phyloP scores from a whole-genome alignment of 768 basidiomycete genomes.

The Pleurotus citrinopileatus region DNA sequence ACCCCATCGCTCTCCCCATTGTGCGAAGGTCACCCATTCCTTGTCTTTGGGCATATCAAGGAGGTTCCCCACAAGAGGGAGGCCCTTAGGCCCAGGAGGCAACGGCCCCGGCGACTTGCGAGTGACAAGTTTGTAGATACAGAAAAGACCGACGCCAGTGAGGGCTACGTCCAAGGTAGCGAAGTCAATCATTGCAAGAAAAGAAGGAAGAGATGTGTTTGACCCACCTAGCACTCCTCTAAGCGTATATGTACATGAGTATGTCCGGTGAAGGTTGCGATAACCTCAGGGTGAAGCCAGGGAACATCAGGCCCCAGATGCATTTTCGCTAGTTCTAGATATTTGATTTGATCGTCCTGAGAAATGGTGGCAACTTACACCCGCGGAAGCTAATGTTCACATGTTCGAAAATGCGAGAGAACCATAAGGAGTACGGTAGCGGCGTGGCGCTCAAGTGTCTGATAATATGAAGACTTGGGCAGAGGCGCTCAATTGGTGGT shows the following conservation, averaged over 20 bases:
- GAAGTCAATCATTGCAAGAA: not conserved
- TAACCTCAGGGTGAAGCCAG: no score
- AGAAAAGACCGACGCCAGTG: not conserved
- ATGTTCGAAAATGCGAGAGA: no score
- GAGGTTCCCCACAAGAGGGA: conserved; percentile 36
- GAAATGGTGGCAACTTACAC: no score
- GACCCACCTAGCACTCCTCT: no score
- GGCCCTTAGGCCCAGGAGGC: conserved; percentile 35
- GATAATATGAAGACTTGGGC: no score
- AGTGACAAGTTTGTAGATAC: conserved; percentile 20
- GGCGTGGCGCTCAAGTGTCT: no score
- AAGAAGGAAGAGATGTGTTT: not conserved
- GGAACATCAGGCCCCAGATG: no score
- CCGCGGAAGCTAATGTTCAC: no score
- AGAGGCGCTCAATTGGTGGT: no score
- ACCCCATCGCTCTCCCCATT: conserved; percentile 32
- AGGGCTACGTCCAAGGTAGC: not conserved
- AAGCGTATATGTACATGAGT: not conserved
- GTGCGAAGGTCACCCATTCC: conserved; percentile 26
- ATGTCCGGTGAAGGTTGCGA: not conserved
- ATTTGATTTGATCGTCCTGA: no score
- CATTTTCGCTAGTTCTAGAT: no score
- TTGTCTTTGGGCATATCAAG: conserved; percentile 24
- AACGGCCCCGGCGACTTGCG: conserved; percentile 18
- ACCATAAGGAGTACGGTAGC: no score